A percentile compares a stretch with the other conserved stretches of the same genome.
Evolutionary conservation across 1,284 basidiomycete species (phyloP).

Genomic region (Ustilago vetiveriae): DNA sequence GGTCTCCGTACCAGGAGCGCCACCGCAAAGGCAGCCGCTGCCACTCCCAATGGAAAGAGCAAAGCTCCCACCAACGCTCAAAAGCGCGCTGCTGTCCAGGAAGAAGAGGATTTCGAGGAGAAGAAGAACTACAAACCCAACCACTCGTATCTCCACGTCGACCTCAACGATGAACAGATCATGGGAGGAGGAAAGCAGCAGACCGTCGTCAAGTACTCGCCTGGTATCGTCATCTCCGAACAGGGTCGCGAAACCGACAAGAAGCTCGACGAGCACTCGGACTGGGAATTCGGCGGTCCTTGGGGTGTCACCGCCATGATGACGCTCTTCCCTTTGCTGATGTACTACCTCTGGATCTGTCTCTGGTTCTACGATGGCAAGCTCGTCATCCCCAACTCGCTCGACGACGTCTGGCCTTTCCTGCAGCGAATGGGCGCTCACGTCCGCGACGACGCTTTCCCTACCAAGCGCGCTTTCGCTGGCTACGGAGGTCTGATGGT

Average conservation of each 20-base stretch:
- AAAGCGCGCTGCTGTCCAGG: slow-evolving; percentile 36
- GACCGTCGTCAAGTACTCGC: slow-evolving; percentile 56
- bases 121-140: slow-evolving; percentile 45
- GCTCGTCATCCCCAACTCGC: slow-evolving; percentile 78
- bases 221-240: slow-evolving; percentile 65
- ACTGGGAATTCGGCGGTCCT: slow-evolving; percentile 90
- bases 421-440: slow-evolving; percentile 83
- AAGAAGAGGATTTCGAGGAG: slow-evolving; percentile 26
- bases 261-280: slow-evolving; percentile 63
- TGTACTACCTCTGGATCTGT: slow-evolving; percentile 99
- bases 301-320: slow-evolving; percentile 91
- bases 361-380: slow-evolving; percentile 93
- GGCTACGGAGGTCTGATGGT: slow-evolving; percentile 84
- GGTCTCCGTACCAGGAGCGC: slow-evolving; percentile 45
- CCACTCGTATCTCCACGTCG: slow-evolving; percentile 58
- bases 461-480: slow-evolving; percentile 78
- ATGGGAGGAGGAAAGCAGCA: slow-evolving; percentile 62
- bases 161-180: slow-evolving; percentile 64
- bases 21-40: slow-evolving; percentile 28
- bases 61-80: slow-evolving; percentile 23
- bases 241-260: slow-evolving; percentile 62
- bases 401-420: slow-evolving; percentile 82
- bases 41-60: slow-evolving; percentile 28
- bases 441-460: slow-evolving; percentile 86
- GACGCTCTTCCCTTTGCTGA: slow-evolving; percentile 86